phyloP scores from a whole-genome alignment of 345 rosid genomes.

The Lepidium sativum region DNA sequence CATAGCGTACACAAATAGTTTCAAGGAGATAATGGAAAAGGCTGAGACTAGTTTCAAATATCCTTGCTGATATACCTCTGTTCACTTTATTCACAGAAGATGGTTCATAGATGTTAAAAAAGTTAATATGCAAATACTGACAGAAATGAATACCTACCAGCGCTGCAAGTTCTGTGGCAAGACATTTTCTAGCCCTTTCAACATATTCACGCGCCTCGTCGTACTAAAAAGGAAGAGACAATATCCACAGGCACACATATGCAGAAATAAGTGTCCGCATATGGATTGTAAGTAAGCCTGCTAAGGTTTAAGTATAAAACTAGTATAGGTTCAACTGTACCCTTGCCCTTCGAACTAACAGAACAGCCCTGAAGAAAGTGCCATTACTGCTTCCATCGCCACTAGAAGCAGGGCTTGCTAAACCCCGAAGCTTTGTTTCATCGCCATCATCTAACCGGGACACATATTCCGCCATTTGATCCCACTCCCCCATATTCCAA shows the following conservation, averaged over 20 bases:
- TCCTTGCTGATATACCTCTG: neutral
- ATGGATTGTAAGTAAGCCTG: neutral
- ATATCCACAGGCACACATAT: neutral
- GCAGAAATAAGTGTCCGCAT: neutral
- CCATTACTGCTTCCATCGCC: conserved; percentile 96
- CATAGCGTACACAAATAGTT: conserved; percentile 10
- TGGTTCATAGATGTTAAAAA: neutral
- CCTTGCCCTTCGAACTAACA: conserved; percentile 73
- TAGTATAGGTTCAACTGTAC: conserved; percentile 28
- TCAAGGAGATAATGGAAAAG: conserved; percentile 1
- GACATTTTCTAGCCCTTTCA: conserved; percentile 89
- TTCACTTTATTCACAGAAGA: neutral
- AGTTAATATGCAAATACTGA: neutral
- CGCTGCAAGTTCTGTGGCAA: conserved; percentile 99
- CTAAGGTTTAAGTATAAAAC: neutral
- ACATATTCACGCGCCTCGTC: conserved; percentile 93
- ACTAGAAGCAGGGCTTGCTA: conserved; percentile 78
- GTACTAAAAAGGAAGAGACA: conserved; percentile 37
- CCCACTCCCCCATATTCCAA: conserved; percentile 99
- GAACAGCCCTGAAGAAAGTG: conserved; percentile 92
- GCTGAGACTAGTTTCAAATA: conserved; percentile 4
- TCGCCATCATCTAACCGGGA: conserved; percentile 94
- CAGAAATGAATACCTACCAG: conserved; percentile 46
- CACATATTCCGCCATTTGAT: conserved; percentile 98
- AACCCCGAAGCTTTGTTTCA: conserved; percentile 72